Base-by-base conservation (phyloP, 441 rosid genomes). In the Bocquillonia castaneifolia region DNA sequence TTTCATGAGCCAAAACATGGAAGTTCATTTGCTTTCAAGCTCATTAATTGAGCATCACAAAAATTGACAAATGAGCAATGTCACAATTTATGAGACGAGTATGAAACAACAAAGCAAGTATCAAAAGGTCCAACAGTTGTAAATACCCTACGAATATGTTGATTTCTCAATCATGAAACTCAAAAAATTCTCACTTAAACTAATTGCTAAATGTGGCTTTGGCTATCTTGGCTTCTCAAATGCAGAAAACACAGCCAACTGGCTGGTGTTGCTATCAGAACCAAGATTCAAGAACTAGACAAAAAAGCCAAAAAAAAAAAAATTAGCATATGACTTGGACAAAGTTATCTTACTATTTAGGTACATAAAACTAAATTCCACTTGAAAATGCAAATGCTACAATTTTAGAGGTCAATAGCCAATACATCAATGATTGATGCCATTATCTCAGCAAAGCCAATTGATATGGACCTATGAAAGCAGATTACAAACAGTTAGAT, bases 1-100 rank as follows among this genome's bases (percentile, higher is more conserved):
- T 6, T 32, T 59, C 45, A 68, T 36, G 31, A 22, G 54, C 57
- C 72, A 69, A 20, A 20, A 60, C 53, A 60, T 26, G 9, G 26
- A 50, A 63, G 47, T 50, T 64, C 15, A 14, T 56, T 5, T 34
- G 13, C 18, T 34, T 52, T 40, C 14, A 2, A 22, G 0, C 32
- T 40, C 51, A 40, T 25, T 10, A 0, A 37, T 37, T 20, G 40
- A 36, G 40, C 40, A 59, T 23, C 34, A 60, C 10, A 60, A 3
- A 7, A n/a, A n/a, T 20, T n/a, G 26, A 58, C 23, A n/a, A 34
- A 56, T 1, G 3, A 31, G 39, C 31, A 22, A 56, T 56, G 60
- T 29, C n/a, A 17, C 2, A n/a, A 29, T 56, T 31, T 22, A 56
- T 6, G 8, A 29, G 60, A n/a, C 10, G 8, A 56, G 20, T 22